Evolutionary conservation across 2,329 filamentous ascomycete species (phyloP).

Genomic region (Colletotrichum noveboracense): DNA sequence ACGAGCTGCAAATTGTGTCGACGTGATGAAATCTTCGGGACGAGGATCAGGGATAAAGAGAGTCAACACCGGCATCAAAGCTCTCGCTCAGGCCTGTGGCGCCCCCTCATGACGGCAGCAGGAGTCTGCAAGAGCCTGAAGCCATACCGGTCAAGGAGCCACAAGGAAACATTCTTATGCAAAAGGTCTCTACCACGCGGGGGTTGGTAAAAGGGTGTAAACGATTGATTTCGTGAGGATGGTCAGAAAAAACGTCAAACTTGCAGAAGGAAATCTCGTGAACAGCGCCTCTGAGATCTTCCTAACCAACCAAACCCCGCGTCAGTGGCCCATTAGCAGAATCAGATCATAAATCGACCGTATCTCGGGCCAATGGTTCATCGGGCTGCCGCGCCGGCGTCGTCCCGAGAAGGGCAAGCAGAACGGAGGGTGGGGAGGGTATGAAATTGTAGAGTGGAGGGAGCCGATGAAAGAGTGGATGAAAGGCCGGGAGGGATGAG

Average conservation of each 20-base stretch:
- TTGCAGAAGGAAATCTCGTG: not conserved
- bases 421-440: not conserved
- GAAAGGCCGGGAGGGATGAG: not conserved
- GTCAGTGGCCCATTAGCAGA: not conserved
- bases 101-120: not conserved
- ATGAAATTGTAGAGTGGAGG: not conserved
- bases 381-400: not conserved
- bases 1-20: not conserved
- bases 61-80: not conserved
- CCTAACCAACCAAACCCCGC: not conserved
- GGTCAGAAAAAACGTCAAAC: no score
- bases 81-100: not conserved
- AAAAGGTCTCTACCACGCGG: not conserved
- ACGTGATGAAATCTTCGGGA: not conserved
- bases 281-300: not conserved
- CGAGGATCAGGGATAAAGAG: not conserved
- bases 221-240: no score
- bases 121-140: not conserved
- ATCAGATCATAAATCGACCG: not conserved
- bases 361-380: not conserved
- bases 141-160: not conserved
- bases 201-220: not conserved
- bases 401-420: not conserved
- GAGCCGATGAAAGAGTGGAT: not conserved
- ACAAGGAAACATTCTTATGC: not conserved